Percentiles rank a stretch among this genome's conserved stretches.
These are phyloP conservation scores for Fomitopsis palustris DNA, from an alignment of 1,284 basidiomycete species.

Conservation along the genomic window DNA sequence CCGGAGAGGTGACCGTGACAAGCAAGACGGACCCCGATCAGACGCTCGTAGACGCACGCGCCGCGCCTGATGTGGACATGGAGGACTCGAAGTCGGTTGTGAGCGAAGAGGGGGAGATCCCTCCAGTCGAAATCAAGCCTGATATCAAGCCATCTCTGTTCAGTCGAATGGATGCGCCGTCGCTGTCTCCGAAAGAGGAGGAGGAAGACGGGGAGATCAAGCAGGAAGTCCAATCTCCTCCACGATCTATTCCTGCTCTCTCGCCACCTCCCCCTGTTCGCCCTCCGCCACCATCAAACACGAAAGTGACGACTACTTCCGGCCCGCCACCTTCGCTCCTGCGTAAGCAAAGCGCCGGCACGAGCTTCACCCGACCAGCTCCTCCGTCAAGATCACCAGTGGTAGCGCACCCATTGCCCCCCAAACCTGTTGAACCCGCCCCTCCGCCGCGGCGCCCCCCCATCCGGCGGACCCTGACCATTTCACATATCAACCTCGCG, in stretches of 20 bases:
- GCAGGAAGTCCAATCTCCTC: background rate
- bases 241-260: background rate
- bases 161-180: too few relatives aligned
- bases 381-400: background rate
- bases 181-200: background rate
- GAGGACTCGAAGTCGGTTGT: background rate
- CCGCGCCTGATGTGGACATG: background rate
- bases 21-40: background rate
- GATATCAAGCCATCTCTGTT: background rate
- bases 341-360: background rate
- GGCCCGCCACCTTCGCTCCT: background rate
- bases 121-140: background rate
- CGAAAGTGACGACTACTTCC: background rate
- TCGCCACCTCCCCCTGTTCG: background rate
- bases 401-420: background rate
- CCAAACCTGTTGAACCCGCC: background rate
- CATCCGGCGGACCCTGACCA: constrained; percentile 11
- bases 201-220: constrained; percentile 1
- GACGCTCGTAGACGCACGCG: background rate
- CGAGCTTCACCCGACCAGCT: background rate
- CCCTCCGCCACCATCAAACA: background rate
- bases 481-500: constrained; percentile 19
- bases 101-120: background rate
- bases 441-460: background rate
- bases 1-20: background rate